Evolutionary conservation across 768 basidiomycete species (phyloP), one percentile per base, ranked within the genome.

Genomic region (Paxillus rubicundulus): DNA sequence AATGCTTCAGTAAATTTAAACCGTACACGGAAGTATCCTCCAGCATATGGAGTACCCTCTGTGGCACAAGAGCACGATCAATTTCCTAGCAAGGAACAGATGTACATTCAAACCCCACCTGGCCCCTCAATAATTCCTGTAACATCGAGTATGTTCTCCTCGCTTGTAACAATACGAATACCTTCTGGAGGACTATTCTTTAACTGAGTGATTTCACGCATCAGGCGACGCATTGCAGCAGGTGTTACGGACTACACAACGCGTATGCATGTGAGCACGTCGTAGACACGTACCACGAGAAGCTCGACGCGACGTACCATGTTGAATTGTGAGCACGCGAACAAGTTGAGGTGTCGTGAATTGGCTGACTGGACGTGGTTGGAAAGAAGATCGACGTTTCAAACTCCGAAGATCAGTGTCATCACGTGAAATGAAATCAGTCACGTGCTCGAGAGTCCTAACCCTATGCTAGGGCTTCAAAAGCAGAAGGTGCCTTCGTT

Each of bases 1-100:
- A 96, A 98, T 70, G 97, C 94, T 55, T 92, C 86, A 2, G 87
- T 92, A 68, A 98, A 97, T 59, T 82, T 82, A 73, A 98, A 98
- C 63, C 85, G 85, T 50, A 87, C 77, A 47, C 74, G 70, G 63
- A 86, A 87, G 72, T 84, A 87, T n/a, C 85, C 85, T 18, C 81
- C 84, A 37, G 81, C 78, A 61, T 86, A 87, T 1, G 85, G 86
- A 21, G 85, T 87, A 16, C 84, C 82, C 58, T 76, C 81, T 84
- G 58, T 27, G 36, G 36, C 45, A 65, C 50, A 39, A 38, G 47
- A 43, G 33, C 34, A 21, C 41, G 37, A 32, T 61, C 45, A 62
- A 33, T 45, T 39, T 5, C 24, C 50, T 54, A 46, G 12, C 24
- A 40, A 9, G 36, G 27, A n/a, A n/a, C 27, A 14, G 5, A 30